Base-by-base conservation (phyloP, 192 early-diverging fungal genomes). In the Mortierella alpina region DNA sequence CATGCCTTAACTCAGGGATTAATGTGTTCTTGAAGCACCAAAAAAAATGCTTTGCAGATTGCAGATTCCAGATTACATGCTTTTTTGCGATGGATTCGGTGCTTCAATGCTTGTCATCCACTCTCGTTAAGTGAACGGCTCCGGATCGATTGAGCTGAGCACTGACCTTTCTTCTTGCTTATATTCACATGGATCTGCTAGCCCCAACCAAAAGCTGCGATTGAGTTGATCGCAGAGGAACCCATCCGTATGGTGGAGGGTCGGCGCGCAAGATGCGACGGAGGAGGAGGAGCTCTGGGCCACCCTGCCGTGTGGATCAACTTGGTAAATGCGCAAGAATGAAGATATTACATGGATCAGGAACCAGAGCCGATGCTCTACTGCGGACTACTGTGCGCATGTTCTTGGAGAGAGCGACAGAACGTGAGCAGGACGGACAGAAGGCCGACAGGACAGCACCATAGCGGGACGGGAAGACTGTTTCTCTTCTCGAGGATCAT, bases 261-360 rank as follows among this genome's bases (percentile, higher is more conserved):
- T 44, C 91, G 95, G 20, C 76, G 90, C 70, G 94, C 92, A 46
- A 86, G 88, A 72, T 98, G 97, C 74, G 90, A 98, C 70, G 97
- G 97, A 67, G 97, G 94, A 89, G 96, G 92, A 56, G 97, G 96
- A 68, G 82, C 95, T 49, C 86, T 98, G 42, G 97, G 97, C 44
- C 97, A 98, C 74, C 97, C 97, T 22, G 93, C 93, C 74, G 93
- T 98, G 23, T 98, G 92, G 86, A 94, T 98, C 76, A 97, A 97
- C 84, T 89, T 98, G 78, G 93, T 92, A 86, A 57, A 48, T 59
- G 22, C 50, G 52, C 55, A 54, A 44, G 56, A 31, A 31, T 31
- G 31, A 31, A 31, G 31, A 31, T 31, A 51, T 51, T n/a, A 4
- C 50, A 51, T 17, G 11, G 50, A 17, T 15, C 17, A 51, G 50